Percentiles rank a stretch among this genome's conserved stretches.
Conservation (phyloP, 2,329 filamentous ascomycete species). For the Colletotrichum karsti region DNA sequence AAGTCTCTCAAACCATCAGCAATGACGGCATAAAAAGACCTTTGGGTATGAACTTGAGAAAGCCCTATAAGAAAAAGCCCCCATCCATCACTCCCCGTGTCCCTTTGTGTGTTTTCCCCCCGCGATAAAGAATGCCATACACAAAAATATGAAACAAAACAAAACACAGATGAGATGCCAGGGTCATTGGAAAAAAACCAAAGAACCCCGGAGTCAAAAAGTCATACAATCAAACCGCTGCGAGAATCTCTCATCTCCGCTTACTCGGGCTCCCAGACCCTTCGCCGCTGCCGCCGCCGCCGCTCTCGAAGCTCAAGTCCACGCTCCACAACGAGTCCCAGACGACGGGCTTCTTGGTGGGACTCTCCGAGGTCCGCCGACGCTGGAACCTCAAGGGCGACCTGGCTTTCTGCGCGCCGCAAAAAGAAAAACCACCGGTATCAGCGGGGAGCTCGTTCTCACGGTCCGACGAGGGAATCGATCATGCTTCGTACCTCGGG, state of each 20-base stretch:
- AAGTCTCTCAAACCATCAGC: too few relatives aligned
- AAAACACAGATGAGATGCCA: too few relatives aligned
- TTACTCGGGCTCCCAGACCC: constrained; percentile 8
- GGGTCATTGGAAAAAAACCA: too few relatives aligned
- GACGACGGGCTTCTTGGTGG: constrained; percentile 61
- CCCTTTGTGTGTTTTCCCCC: too few relatives aligned
- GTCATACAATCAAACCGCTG: neutral
- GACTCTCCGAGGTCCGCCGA: constrained; percentile 46
- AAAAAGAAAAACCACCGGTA: constrained; percentile 25
- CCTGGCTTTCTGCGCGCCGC: constrained; percentile 32
- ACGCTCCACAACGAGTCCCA: constrained; percentile 72
- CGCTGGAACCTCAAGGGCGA: constrained; percentile 40
- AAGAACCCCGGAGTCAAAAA: neutral
- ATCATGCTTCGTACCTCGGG: constrained; percentile 63
- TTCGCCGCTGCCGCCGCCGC: too few relatives aligned
- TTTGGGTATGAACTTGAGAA: too few relatives aligned
- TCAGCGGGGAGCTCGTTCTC: constrained; percentile 39
- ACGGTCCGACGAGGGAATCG: constrained; percentile 61
- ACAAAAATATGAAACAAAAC: too few relatives aligned
- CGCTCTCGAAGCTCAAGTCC: constrained; percentile 63
- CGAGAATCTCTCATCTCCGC: neutral
- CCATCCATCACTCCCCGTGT: too few relatives aligned
- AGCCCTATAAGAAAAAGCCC: too few relatives aligned
- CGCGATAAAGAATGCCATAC: too few relatives aligned
- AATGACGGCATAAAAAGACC: too few relatives aligned